Conservation (phyloP, 768 basidiomycete genomes). For the Termitomyces sp. region DNA sequence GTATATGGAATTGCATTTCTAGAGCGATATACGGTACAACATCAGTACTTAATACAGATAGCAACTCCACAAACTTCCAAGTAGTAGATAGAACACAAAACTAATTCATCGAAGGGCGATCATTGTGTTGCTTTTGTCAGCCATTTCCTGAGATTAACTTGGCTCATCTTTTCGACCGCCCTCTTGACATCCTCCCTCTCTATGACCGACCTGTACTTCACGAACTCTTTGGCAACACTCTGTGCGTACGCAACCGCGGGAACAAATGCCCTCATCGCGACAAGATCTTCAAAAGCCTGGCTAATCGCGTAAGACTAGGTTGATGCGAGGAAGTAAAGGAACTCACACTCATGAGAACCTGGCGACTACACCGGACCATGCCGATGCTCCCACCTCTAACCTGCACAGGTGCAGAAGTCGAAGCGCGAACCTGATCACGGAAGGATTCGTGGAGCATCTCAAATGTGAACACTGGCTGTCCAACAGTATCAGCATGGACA, state of each 20-base stretch:
- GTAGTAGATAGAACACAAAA: background rate
- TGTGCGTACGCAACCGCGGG: constrained; percentile 43
- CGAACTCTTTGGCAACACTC: constrained; percentile 62
- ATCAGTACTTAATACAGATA: background rate
- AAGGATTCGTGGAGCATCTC: constrained; percentile 86
- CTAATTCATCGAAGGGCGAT: constrained; percentile 3
- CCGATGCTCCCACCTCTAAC: constrained; percentile 72
- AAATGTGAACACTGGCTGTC: constrained; percentile 82
- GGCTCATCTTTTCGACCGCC: constrained; percentile 61
- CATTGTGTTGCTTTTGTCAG: constrained; percentile 54
- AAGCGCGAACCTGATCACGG: constrained; percentile 67
- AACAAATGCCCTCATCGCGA: constrained; percentile 53
- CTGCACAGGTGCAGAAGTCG: constrained; percentile 70
- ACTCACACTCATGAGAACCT: constrained; percentile 63
- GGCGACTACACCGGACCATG: constrained; percentile 63
- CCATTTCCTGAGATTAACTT: constrained; percentile 78
- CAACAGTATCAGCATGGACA: constrained; percentile 70
- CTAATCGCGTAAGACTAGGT: background rate
- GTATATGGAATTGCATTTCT: background rate
- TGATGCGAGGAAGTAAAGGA: background rate
- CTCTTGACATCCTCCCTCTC: constrained; percentile 64
- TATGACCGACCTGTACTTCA: constrained; percentile 67
- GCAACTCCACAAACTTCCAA: background rate
- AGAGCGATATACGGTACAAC: background rate
- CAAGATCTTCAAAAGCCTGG: constrained; percentile 77